Conservation (phyloP, 2,329 filamentous ascomycete genomes). For the Cordyceps pruinosa region DNA sequence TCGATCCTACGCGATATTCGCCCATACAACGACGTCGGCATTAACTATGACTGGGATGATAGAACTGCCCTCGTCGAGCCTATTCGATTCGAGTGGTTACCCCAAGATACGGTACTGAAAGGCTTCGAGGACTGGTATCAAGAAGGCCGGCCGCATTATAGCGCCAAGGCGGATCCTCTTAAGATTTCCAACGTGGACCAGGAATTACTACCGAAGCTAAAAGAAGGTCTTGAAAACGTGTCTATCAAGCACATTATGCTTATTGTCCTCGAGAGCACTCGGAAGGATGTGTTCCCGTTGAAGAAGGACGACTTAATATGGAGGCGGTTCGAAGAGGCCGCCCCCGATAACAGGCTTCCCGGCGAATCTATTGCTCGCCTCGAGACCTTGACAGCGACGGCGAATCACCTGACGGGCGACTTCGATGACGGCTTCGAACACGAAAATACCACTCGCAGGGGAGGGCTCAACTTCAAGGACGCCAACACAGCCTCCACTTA, state of each 20-base stretch:
- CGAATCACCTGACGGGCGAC: conserved; percentile 29
- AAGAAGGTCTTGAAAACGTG: conserved; percentile 21
- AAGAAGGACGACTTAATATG: conserved; percentile 34
- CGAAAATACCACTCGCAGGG: conserved; percentile 14
- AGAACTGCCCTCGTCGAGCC: conserved; percentile 21
- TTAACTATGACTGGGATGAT: conserved; percentile 24
- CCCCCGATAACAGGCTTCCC: conserved; percentile 26
- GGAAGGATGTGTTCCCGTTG: conserved; percentile 38
- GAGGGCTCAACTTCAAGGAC: conserved; percentile 34
- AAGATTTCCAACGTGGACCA: conserved; percentile 33
- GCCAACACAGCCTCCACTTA: conserved; percentile 36
- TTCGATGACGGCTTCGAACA: conserved; percentile 28
- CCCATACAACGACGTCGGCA: conserved; percentile 20
- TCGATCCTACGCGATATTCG: conserved; percentile 23
- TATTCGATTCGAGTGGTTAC: conserved; percentile 21
- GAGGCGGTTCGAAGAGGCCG: conserved; percentile 27
- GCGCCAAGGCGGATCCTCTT: conserved; percentile 30
- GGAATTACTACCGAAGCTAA: conserved; percentile 23
- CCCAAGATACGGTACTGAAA: conserved; percentile 14
- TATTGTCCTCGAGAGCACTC: conserved; percentile 36
- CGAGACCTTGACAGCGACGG: conserved; percentile 24
- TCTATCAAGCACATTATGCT: conserved; percentile 37
- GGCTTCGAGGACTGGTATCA: conserved; percentile 26
- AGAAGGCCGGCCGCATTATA: conserved; percentile 24
- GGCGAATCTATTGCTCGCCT: conserved; percentile 24